Base-by-base conservation (phyloP, 1,139 yeast species). In the Geotrichum histeridarum region DNA sequence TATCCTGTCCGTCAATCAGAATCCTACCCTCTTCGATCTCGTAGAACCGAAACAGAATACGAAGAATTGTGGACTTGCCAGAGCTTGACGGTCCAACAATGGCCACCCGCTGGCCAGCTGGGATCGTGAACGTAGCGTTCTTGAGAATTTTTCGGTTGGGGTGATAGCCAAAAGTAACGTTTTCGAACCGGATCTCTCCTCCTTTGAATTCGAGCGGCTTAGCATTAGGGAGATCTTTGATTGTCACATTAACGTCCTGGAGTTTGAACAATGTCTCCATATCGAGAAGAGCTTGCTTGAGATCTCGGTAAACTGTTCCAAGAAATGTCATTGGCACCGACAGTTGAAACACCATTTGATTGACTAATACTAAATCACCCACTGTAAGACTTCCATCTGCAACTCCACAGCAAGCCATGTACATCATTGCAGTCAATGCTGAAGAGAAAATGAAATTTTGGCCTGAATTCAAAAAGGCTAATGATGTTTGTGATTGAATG, bases 351-450 rank as follows among this genome's bases (percentile, higher is more conserved):
- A 93, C 98, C 55, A 94, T 77, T 71, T 94, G 99, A 70, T 94
- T 94, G 61, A 93, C 91, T 59, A 94, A 77, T 11, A 93, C 99
- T 65, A 93, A 76, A 68, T 93, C 99, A 60, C 99, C 99, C 14
- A 94, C 98, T 1, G 95, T 85, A 57, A 93, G 75, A 1, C 81
- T 72, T 0, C 97, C 97, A 2, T 79, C 72, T 11, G 89, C 83
- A n/a, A 93, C 94, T 30, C 98, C 98, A 57, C 82, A 82, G 64
- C 97, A 90, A 12, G 97, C 98, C 96, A 93, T 84, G 69, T 87
- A 93, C 99, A 93, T 94, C 95, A 94, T 93, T 1, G 85, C 90
- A 0, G 99, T 93, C 61, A 94, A 75, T 1, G 99, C 98, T 39
- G 87, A 72, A 0, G 98, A 87, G 71, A 94, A 93, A 33, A 93